Evolutionary conservation across 306 rosid species (phyloP), one percentile per base, ranked within the genome.

Genomic region (Cucurbita ficifolia): DNA sequence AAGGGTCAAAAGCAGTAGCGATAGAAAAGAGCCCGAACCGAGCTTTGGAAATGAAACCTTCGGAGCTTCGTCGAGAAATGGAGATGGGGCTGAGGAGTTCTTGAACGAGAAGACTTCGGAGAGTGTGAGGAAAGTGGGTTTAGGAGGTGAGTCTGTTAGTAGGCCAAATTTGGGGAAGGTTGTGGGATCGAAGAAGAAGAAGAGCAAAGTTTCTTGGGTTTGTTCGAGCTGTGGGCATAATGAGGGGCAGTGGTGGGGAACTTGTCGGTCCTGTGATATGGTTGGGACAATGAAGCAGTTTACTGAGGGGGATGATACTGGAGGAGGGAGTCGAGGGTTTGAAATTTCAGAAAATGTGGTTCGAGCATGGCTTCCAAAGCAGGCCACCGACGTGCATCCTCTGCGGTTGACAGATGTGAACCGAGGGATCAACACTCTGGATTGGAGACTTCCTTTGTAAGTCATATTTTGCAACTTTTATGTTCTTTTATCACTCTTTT

Each of bases 361-460:
- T 75, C 76, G 88, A 17, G 57, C 79, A 21, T 93, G 98, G 98
- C 83, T 94, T 16, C 87, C 94, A 0, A 81, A 75, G 61, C 57
- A 73, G 33, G 70, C 77, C 6, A 77, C 39, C 60, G 84, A 89
- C 38, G 55, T 68, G 79, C 73, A 77, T 12, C 97, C 96, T 4
- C 1, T 87, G 60, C 84, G 87, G 70, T 82, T 94, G 85, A 74
- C 70, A 4, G 96, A 94, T 45, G 98, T 94, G 14, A 85, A 86
- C 67, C 83, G 87, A 9, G 95, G 96, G 29, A 55, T 88, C 63
- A 62, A 76, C 73, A 48, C 61, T 49, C 73, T 8, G 40, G 74
- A 79, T 7, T 86, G 90, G 95, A 79, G 98, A 74, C 84, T 94
- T 81, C 86, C 90, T 55, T 21, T 94, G 98, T 94, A 73, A 85